Base-by-base conservation (phyloP, 1,284 basidiomycete genomes). In the Cryptococcus sp. region DNA sequence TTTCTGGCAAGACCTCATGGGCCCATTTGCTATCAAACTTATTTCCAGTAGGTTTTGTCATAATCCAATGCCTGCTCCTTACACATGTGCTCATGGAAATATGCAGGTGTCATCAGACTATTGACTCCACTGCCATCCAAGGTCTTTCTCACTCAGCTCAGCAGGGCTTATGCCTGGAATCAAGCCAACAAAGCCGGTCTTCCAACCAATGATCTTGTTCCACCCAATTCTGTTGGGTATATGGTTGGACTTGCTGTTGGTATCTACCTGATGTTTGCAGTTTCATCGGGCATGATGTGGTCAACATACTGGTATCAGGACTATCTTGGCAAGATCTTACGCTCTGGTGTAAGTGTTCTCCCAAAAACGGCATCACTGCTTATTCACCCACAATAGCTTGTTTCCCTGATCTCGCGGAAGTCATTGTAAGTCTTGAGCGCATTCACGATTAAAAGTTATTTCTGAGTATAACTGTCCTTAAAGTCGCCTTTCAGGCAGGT, bases 61-160 rank as follows among this genome's bases (percentile, higher is more conserved):
- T n/a, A n/a, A n/a, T n/a, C n/a, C n/a, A n/a, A 25, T 25, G 3
- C 25, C 3, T 25, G 25, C n/a, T n/a, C n/a, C n/a, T n/a, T n/a
- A n/a, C 3, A 25, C 25, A 25, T 6, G 6, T 25, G 25, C 25
- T 25, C 25, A 25, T 25, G 25, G 3, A 6, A 25, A 3, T 25
- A 3, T 25, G 25, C 25, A 25, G 25, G 3, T 6, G 3, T 25
- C 25, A 25, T 25, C 6, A 25, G 25, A 25, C 25, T 25, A 6
- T 25, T 25, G 25, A 25, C 25, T 25, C 25, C 25, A 25, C 6
- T 25, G 25, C 25, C 25, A 3, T 25, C 25, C 61, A 86, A 86
- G 63, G 80, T 84, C 1, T 74, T 90, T 5, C 80, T 90, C 41
- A 81, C 81, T 1, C 89, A 86, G 82, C 81, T 87, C 19, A 79